Base-by-base conservation (phyloP, 1,139 yeast genomes). In the Hyphopichia buzzinii region DNA sequence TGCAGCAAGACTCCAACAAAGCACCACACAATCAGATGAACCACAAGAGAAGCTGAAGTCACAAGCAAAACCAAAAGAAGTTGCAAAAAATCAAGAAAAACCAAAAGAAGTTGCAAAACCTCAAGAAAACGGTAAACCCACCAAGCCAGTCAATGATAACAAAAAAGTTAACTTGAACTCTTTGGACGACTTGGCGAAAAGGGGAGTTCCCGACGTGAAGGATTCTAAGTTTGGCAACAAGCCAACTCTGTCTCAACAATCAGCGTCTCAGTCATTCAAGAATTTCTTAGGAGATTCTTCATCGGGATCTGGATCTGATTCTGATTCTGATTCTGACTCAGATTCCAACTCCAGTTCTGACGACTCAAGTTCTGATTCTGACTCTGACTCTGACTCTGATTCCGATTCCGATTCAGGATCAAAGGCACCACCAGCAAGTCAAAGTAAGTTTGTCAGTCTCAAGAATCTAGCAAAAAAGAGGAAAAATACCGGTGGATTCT, bases 191-290 rank as follows among this genome's bases (percentile, higher is more conserved):
- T 61, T 80, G 37, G 81, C 72, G 1, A 61, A 67, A 17, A 62
- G 79, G 40, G 86, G 85, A 2, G 72, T 80, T 13, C 87, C 87
- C 2, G 84, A 77, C 17, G 85, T 81, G 2, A 70, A 64, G 38
- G 85, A 79, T 30, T 52, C 62, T 4, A 29, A 34, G 36, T 44
- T 24, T 46, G 11, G 24, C 15, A 25, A 37, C 17, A 24, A 19
- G 19, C 32, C 27, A 25, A 26, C 30, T 28, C 13, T 17, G 17
- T 17, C n/a, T 7, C 17, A 11, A 10, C 6, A 10, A 6, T 7
- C 23, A 6, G 6, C 23, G 23, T 19, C 23, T 6, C 23, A 19
- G 23, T 19, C 23, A 7, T 19, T 19, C 10, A 19, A 19, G 23
- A 19, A 19, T 10, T 19, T 19, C 23, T 19, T 19, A 10, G 23